phyloP scores from a whole-genome alignment of 768 basidiomycete genomes.

The Kwoniella shandongensis region DNA sequence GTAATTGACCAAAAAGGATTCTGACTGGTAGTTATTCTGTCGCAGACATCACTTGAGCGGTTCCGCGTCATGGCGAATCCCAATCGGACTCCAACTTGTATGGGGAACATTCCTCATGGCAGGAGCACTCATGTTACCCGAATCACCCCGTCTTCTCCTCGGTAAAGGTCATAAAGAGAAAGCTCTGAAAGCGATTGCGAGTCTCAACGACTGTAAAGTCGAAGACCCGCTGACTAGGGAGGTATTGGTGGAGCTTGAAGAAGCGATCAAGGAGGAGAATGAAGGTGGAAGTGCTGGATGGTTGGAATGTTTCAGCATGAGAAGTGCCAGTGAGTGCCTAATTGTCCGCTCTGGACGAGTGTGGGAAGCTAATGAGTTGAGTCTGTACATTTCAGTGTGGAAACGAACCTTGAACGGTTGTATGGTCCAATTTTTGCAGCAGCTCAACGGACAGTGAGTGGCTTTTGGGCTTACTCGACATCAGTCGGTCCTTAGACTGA shows the following conservation, averaged over 20 bases:
- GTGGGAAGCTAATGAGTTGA: background rate
- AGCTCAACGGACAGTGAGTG: constrained; percentile 77
- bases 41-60: constrained; percentile 52
- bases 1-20: background rate
- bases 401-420: constrained; percentile 63
- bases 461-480: constrained; percentile 52
- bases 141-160: constrained; percentile 21
- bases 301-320: constrained; percentile 71
- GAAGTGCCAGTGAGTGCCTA: constrained; percentile 9
- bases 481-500: no score
- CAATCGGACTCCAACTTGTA: constrained; percentile 26
- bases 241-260: constrained; percentile 65
- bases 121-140: constrained; percentile 19
- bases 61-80: constrained; percentile 58
- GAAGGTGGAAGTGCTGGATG: constrained; percentile 77
- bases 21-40: background rate
- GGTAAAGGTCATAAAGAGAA: constrained; percentile 58
- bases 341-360: background rate
- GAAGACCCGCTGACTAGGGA: constrained; percentile 64
- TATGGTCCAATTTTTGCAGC: constrained; percentile 64
- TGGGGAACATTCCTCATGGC: constrained; percentile 23
- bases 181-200: constrained; percentile 59
- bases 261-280: constrained; percentile 69
- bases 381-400: constrained; percentile 57
- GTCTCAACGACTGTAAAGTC: constrained; percentile 63